Percentiles rank a stretch among this genome's conserved stretches.
Evolutionary conservation across 2,329 filamentous ascomycete genomes (phyloP).

Genomic region (Stagonosporopsis tanaceti): DNA sequence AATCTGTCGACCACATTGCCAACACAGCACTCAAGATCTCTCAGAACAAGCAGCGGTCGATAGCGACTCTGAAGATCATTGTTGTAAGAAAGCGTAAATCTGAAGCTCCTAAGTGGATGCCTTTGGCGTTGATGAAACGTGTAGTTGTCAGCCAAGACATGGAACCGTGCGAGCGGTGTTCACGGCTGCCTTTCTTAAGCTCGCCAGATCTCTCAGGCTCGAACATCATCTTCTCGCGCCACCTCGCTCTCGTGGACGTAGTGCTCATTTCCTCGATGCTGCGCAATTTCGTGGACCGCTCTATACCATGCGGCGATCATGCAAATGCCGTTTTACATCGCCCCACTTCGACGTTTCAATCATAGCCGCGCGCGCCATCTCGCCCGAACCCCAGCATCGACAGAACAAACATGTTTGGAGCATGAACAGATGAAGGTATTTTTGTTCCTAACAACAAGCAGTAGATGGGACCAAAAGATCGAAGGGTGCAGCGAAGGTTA

Average conservation of each 20-base stretch:
- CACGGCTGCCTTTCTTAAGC: constrained; percentile 14
- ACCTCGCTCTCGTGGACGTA: not conserved
- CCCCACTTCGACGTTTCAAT: constrained; percentile 30
- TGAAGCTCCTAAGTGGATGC: constrained; percentile 13
- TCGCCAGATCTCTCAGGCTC: constrained; percentile 4
- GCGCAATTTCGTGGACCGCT: constrained; percentile 14
- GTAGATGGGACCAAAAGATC: no score
- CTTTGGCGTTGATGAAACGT: constrained; percentile 15
- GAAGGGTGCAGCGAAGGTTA: not conserved
- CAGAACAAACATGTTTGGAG: not conserved
- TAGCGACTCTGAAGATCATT: not conserved
- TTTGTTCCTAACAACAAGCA: not conserved
- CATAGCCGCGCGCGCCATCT: constrained; percentile 16
- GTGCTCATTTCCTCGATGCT: constrained; percentile 13
- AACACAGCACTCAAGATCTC: not conserved
- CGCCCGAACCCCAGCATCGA: constrained; percentile 11
- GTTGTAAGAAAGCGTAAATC: not conserved
- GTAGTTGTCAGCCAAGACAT: constrained; percentile 14
- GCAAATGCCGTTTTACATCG: constrained; percentile 31
- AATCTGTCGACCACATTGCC: constrained; percentile 8
- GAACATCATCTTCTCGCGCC: not conserved
- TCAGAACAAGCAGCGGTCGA: not conserved
- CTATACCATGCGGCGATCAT: constrained; percentile 28
- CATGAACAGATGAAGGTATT: not conserved
- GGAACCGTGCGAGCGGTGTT: constrained; percentile 8